phyloP scores from a whole-genome alignment of 169 alveolate species.

The Plasmodium reichenowi region DNA sequence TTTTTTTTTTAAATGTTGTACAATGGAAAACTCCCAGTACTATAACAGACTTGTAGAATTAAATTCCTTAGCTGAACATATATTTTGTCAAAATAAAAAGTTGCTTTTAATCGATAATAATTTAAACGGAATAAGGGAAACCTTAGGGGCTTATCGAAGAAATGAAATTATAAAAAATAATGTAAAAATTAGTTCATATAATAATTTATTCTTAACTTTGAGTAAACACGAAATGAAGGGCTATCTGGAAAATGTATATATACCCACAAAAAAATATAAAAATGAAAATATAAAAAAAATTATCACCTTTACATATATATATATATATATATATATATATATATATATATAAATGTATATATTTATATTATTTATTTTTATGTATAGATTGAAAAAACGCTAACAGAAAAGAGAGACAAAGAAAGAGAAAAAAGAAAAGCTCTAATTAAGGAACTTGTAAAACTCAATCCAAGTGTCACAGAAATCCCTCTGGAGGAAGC shows the following conservation, averaged over 20 bases:
- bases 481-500: constrained; percentile 73
- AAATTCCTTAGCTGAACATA: constrained; percentile 47
- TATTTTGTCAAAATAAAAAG: constrained; percentile 56
- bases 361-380: neutral
- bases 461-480: constrained; percentile 66
- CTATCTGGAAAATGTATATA: constrained; percentile 45
- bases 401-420: constrained; percentile 48
- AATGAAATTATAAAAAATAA: constrained; percentile 39
- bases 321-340: neutral
- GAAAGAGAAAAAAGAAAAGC: constrained; percentile 36
- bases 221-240: constrained; percentile 33
- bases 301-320: neutral
- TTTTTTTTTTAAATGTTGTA: neutral
- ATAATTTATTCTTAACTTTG: constrained; percentile 36
- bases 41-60: constrained; percentile 52
- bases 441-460: constrained; percentile 43
- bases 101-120: constrained; percentile 52
- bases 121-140: constrained; percentile 44
- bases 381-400: constrained; percentile 51
- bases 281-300: neutral
- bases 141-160: constrained; percentile 59
- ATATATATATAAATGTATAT: neutral
- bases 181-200: constrained; percentile 27
- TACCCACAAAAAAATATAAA: neutral
- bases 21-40: constrained; percentile 65